Conservation (phyloP, 495 filamentous ascomycete species). For the Lasiosphaeria ovina region DNA sequence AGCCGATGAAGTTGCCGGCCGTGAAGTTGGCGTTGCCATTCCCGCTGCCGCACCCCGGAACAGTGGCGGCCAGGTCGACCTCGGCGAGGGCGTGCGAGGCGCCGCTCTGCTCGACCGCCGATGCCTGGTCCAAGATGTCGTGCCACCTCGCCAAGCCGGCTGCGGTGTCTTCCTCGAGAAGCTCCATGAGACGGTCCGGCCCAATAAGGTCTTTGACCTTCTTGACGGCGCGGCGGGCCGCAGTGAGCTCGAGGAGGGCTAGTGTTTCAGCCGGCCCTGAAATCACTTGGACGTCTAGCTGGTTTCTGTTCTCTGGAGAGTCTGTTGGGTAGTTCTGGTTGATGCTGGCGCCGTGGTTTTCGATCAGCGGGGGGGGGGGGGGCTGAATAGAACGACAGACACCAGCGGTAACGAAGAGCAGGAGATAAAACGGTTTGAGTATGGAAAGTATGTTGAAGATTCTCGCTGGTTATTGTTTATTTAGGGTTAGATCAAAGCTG, state of each 20-base stretch:
- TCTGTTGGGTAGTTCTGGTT: not conserved
- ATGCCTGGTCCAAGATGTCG: not conserved
- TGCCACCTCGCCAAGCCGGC: constrained; percentile 22
- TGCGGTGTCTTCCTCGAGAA: constrained; percentile 19
- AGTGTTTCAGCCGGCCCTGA: no score
- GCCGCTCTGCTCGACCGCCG: not conserved
- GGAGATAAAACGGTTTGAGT: no score
- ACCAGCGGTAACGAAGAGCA: no score
- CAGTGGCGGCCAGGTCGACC: constrained; percentile 5
- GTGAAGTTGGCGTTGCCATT: constrained; percentile 16
- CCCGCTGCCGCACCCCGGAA: not conserved
- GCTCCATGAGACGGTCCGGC: constrained; percentile 8
- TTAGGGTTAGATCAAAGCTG: no score
- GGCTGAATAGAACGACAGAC: no score
- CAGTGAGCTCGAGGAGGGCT: constrained; percentile 12
- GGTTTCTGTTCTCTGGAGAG: no score
- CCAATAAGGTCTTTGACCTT: constrained; percentile 23
- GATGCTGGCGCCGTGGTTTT: not conserved
- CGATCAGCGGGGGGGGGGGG: not conserved
- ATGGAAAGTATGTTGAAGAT: no score
- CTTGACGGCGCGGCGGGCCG: constrained; percentile 16
- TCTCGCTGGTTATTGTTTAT: no score
- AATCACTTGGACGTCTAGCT: no score
- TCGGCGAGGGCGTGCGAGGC: constrained; percentile 14
- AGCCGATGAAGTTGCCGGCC: constrained; percentile 13